A percentile compares a stretch with the other conserved stretches of the same genome.
These are phyloP conservation scores for Verticillium albo-atrum DNA, from an alignment of 2,329 filamentous ascomycete species.

Conservation along the genomic window DNA sequence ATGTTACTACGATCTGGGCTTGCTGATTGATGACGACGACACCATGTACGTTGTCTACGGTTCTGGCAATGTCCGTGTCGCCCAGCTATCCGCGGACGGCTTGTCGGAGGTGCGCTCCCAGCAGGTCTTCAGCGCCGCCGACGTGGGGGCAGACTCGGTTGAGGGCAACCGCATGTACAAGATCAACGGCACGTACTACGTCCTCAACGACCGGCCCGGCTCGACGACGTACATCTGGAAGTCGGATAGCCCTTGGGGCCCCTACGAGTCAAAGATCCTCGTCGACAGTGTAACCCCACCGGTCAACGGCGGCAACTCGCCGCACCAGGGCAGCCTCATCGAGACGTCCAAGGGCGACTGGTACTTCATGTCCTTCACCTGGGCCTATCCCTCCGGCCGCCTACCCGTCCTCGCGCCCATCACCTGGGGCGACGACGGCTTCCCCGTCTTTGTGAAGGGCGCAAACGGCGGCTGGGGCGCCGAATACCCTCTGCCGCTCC, in stretches of 20 bases:
- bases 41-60: conserved; percentile 56
- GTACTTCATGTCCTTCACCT: conserved; percentile 56
- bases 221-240: conserved; percentile 44
- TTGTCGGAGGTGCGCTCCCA: conserved; percentile 37
- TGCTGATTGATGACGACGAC: conserved; percentile 56
- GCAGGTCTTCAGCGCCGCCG: conserved; percentile 35
- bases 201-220: conserved; percentile 43
- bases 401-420: conserved; percentile 54
- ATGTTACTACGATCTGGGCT: conserved; percentile 55
- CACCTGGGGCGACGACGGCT: conserved; percentile 47
- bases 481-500: conserved; percentile 33
- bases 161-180: conserved; percentile 56
- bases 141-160: conserved; percentile 27
- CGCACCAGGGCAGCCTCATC: conserved; percentile 54
- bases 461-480: conserved; percentile 42
- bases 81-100: conserved; percentile 45
- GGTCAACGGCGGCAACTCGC: conserved; percentile 36
- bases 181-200: conserved; percentile 50
- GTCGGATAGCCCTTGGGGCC: conserved; percentile 44
- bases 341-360: conserved; percentile 46
- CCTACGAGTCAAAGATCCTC: conserved; percentile 42
- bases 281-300: conserved; percentile 37
- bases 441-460: conserved; percentile 35
- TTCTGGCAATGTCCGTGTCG: conserved; percentile 40
- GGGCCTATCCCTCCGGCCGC: conserved; percentile 51